These are phyloP conservation scores for Ramalina intermedia DNA, from an alignment of 495 filamentous ascomycete genomes.

Conservation along the genomic window DNA sequence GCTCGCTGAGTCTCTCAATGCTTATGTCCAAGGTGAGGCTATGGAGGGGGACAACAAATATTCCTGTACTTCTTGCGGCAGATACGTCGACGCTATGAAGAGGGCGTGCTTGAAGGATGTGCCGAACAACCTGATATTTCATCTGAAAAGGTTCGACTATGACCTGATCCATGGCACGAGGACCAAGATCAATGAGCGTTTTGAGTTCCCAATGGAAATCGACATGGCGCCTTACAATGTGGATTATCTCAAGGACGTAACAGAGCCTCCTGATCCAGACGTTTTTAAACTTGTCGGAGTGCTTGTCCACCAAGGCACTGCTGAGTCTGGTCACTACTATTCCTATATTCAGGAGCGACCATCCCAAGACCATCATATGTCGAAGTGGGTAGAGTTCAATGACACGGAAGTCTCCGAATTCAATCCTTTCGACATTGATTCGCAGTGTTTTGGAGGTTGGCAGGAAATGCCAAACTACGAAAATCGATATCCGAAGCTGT, in stretches of 20 bases:
- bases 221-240: slow-evolving; percentile 88
- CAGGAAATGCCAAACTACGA: slow-evolving; percentile 27
- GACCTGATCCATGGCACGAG: slow-evolving; percentile 71
- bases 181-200: slow-evolving; percentile 92
- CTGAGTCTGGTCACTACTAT: slow-evolving; percentile 94
- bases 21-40: slow-evolving; percentile 89
- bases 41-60: slow-evolving; percentile 99
- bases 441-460: slow-evolving; percentile 67
- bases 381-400: slow-evolving; percentile 83
- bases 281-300: slow-evolving; percentile 85
- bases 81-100: slow-evolving; percentile 89
- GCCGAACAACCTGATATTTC: slow-evolving; percentile 88
- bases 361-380: slow-evolving; percentile 27
- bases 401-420: slow-evolving; percentile 68
- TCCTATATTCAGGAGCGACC: slow-evolving; percentile 81
- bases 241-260: slow-evolving; percentile 59
- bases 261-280: slow-evolving; percentile 41
- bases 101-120: slow-evolving; percentile 86
- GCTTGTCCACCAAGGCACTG: slow-evolving; percentile 82
- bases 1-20: slow-evolving; percentile 75
- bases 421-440: slow-evolving; percentile 56
- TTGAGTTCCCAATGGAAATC: slow-evolving; percentile 70
- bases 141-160: slow-evolving; percentile 92
- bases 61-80: slow-evolving; percentile 81
- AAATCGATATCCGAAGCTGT: slow-evolving; percentile 46